Base-by-base conservation (phyloP, 2,329 filamentous ascomycete genomes). In the Blastomyces silverae region DNA sequence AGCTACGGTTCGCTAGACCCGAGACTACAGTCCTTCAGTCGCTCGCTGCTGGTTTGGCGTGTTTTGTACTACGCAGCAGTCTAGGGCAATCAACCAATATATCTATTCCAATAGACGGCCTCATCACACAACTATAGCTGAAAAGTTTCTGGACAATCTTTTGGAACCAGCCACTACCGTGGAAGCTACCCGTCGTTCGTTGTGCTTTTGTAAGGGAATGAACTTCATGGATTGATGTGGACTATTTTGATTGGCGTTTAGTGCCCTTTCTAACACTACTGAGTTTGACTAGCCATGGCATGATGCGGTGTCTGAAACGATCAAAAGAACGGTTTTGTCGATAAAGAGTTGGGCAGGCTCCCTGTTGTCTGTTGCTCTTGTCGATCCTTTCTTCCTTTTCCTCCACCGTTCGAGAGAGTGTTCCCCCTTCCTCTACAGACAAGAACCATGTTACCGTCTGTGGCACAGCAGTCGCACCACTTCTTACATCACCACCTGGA, bases 381-480 rank as follows among this genome's bases (percentile, higher is more conserved):
- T 44, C 52, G 46, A 25, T 31, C 3, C 13, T 37, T 62, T 56
- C 53, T 25, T 25, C 53, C 3, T 34, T 39, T 63, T 42, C 20
- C 50, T 22, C 25, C 37, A 10, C 39, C 63, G 58, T 67, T 25
- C 44, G 57, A 61, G 39, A 61, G 42, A 20, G 42, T 46, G 25
- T 39, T 17, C 31, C 15, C 52, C 15, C 28, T 22, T n/a, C 22
- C 25, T 42, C 42, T 3, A 50, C 17, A 61, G 42, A 64, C 60
- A 55, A 64, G 66, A 72, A 80, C 75, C 62, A 82, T 82, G 80
- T 78, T 80, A 75, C 80, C 80, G 69, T 79, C 80, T 68, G 75
- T 81, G 71, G 78, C 78, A 67, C 73, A 77, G 61, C 78, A 77
- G 57, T 56, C 67, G 6, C 75, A 77, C 66, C 74, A 76, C 71